Base-by-base conservation (phyloP, 495 filamentous ascomycete species). In the Daldinia vernicosa region DNA sequence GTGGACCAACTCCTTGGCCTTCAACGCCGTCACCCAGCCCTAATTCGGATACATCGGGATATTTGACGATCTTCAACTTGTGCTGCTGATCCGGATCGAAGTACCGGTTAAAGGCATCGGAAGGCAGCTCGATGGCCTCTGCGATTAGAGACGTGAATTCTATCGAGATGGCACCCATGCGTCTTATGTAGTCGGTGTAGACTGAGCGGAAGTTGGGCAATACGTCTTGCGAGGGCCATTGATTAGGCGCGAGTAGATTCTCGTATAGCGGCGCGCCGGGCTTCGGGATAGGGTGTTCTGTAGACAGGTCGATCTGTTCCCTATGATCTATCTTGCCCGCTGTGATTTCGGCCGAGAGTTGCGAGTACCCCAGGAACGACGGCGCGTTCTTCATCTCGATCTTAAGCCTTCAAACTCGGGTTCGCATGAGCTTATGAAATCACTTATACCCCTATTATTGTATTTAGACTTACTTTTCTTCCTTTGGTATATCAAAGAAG, bases 21-120 rank as follows among this genome's bases (percentile, higher is more conserved):
- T 85, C 80, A 0, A 53, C 73, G 37, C 79, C 80, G 11, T 82
- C 75, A 3, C 27, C 55, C 8, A 82, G 66, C 12, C 79, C 80
- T 6, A 89, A 75, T 66, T 79, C 76, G 4, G 84, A 77, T 1
- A 87, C 80, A 74, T 91, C 88, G 0, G 91, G 90, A 71, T 97
- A 97, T 78, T 95, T 96, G 69, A 98, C 88, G 63, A 97, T 92
- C 77, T 98, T 98, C 40, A 97, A 82, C 74, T 95, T 95, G 81
- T 97, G 93, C 84, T 97, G 91, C 79, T 94, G 90, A 3, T 82
- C 79, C 17, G 69, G 78, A 64, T 96, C 93, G 79, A 92, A 96
- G 84, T 96, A 98, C 63, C 87, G 86, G 71, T 90, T 79, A 76
- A 99, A 95, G 0, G 94, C 92, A 27, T 82, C 84, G 0, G 87